Percentiles rank a stretch among this genome's conserved stretches.
Evolutionary conservation across 176 grass and related monocot genomes (phyloP).

Genomic region (Musa troglodytarum): DNA sequence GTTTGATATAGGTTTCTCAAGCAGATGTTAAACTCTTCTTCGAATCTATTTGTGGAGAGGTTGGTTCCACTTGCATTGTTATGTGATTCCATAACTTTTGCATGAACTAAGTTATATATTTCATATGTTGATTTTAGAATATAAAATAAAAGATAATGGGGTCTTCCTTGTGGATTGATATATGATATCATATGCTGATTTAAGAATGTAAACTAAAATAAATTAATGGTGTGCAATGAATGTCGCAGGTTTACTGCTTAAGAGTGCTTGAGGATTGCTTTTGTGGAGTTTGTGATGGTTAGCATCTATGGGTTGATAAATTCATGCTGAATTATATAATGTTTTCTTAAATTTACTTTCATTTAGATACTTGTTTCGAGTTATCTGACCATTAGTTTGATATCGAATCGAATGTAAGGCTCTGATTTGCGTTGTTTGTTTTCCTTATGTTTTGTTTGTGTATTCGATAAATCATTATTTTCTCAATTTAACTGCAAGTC

Average conservation of each 20-base stretch:
- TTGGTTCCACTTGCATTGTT: conserved; percentile 15
- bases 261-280: conserved; percentile 92
- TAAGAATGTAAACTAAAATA: no score
- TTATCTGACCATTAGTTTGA: neutral
- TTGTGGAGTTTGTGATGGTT: conserved; percentile 99
- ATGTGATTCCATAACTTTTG: conserved; percentile 1
- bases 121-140: neutral
- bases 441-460: neutral
- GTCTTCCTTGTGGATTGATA: no score
- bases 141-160: neutral
- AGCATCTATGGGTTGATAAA: conserved; percentile 20
- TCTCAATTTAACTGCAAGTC: neutral
- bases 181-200: no score
- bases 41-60: conserved; percentile 93
- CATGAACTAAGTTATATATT: neutral
- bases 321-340: neutral
- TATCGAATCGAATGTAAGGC: neutral
- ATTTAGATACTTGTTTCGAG: neutral
- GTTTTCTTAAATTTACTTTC: neutral
- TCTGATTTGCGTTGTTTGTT: neutral
- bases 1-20: conserved; percentile 67
- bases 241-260: conserved; percentile 65
- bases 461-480: neutral
- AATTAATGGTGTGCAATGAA: neutral
- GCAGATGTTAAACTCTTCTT: conserved; percentile 98